Base-by-base conservation (phyloP, 768 basidiomycete genomes). In the Mycena belliarum region DNA sequence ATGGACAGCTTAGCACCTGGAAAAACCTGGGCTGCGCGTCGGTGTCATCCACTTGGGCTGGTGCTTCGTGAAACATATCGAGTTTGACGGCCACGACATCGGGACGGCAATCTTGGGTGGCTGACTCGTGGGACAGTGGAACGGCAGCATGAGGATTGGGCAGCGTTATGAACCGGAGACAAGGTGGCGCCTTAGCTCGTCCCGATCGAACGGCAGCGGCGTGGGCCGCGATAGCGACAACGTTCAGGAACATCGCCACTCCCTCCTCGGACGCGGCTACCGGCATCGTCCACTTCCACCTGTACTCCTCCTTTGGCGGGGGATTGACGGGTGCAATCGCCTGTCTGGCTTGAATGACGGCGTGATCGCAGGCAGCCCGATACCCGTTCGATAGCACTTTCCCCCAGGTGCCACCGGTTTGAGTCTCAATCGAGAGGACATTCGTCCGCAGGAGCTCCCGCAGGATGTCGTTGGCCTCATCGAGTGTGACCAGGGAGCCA, bases 61-160 rank as follows among this genome's bases (percentile, higher is more conserved):
- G 40, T 8, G n/a, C n/a, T n/a, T n/a, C n/a, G n/a, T 20, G 55
- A 10, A 23, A 29, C 20, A 33, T 40, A 15, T 11, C 3, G 28
- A 7, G 0, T 3, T 45, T 23, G 35, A 57, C 32, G 6, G 49
- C 49, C 18, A 51, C 41, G 20, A 50, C 42, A 37, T 46, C 49
- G 43, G 56, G 56, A 24, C 43, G 49, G 14, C 56, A 57, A n/a
- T 51, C 44, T 28, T 57, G 56, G 25, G 43, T 20, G 26, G 49
- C 32, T 5, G 56, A 45, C 21, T 40, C 49, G n/a, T 45, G 21
- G 11, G 56, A 49, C 24, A 57, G 37, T 2, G 56, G 56, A 21
- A 57, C 43, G 3, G 49, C 42, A 23, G 20, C 42, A 20, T 45
- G 48, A 24, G 56, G 43, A 46, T 57, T 41, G 0, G 56, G 56